Percentiles rank a stretch among this genome's conserved stretches.
Conservation (phyloP, 768 basidiomycete genomes). For the Phylloporus arenicola region DNA sequence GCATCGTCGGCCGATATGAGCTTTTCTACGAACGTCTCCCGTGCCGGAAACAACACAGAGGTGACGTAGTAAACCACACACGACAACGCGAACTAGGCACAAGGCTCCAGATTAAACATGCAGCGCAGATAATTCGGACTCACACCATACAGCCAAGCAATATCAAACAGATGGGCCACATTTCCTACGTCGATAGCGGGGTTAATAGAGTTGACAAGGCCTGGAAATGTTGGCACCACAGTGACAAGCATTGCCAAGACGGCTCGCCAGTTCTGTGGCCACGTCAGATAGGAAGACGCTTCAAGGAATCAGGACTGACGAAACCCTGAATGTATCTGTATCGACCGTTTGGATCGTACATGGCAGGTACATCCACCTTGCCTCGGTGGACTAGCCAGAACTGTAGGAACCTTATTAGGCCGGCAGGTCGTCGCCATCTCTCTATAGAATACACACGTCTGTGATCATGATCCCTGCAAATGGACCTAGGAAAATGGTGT, state of each 20-base stretch:
- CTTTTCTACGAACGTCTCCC: conserved; percentile 23
- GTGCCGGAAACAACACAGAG: conserved; percentile 28
- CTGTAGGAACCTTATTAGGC: conserved; percentile 29
- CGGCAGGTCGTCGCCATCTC: neutral
- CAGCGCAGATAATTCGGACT: neutral
- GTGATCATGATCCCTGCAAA: conserved; percentile 71
- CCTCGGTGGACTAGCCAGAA: conserved; percentile 75
- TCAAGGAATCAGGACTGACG: conserved; percentile 33
- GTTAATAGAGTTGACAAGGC: conserved; percentile 73
- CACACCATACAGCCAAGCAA: conserved; percentile 78
- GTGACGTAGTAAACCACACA: conserved; percentile 28
- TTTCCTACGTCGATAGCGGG: conserved; percentile 58
- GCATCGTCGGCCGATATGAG: conserved; percentile 27
- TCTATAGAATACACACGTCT: conserved; percentile 37
- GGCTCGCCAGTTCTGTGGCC: conserved; percentile 73
- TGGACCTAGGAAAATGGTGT: conserved; percentile 82
- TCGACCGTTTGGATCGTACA: conserved; percentile 75
- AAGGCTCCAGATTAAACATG: neutral
- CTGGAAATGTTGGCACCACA: conserved; percentile 69
- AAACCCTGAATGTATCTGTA: conserved; percentile 76
- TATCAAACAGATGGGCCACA: conserved; percentile 53
- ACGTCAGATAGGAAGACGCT: neutral
- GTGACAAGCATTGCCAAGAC: conserved; percentile 59
- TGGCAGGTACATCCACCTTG: conserved; percentile 74
- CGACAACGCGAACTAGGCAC: conserved; percentile 23